phyloP scores from a whole-genome alignment of 1,284 basidiomycete genomes.

The Coniferiporia sulphurascens region DNA sequence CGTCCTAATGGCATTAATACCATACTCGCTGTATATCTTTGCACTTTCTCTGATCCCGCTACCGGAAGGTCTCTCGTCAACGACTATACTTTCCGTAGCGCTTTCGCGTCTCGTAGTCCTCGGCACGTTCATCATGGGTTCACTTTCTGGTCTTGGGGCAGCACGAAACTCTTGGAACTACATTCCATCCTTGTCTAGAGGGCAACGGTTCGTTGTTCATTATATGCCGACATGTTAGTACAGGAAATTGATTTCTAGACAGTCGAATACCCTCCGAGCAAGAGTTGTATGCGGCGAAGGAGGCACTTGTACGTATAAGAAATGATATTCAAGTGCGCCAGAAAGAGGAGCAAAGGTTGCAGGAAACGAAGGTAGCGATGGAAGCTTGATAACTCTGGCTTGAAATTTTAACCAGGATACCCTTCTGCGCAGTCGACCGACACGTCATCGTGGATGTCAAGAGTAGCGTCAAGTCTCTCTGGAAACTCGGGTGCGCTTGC shows the following conservation, averaged over 20 bases:
- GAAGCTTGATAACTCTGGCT: not conserved
- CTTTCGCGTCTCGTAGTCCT: constrained; percentile 67
- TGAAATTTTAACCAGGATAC: not conserved
- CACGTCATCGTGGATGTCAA: constrained; percentile 22
- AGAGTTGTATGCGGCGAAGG: constrained; percentile 7
- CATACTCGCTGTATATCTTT: constrained; percentile 53
- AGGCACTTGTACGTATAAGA: constrained; percentile 12
- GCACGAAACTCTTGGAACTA: constrained; percentile 57
- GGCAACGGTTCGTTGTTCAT: constrained; percentile 24
- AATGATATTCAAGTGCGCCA: constrained; percentile 11
- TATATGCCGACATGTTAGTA: not conserved
- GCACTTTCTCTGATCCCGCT: constrained; percentile 62
- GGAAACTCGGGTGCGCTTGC: constrained; percentile 19
- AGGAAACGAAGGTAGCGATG: not conserved
- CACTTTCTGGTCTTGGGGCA: constrained; percentile 72
- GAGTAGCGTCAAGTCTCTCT: constrained; percentile 20
- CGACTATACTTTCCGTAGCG: constrained; percentile 33
- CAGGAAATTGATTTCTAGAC: constrained; percentile 20
- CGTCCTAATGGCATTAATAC: constrained; percentile 40
- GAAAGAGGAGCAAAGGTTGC: constrained; percentile 8
- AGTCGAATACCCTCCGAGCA: constrained; percentile 19
- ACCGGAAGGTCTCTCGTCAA: constrained; percentile 41
- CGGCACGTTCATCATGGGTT: constrained; percentile 66
- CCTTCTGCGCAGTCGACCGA: constrained; percentile 12
- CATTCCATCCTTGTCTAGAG: constrained; percentile 24